Evolutionary conservation across 331 rosid genomes (phyloP).

Genomic region (Quercus tomentella): DNA sequence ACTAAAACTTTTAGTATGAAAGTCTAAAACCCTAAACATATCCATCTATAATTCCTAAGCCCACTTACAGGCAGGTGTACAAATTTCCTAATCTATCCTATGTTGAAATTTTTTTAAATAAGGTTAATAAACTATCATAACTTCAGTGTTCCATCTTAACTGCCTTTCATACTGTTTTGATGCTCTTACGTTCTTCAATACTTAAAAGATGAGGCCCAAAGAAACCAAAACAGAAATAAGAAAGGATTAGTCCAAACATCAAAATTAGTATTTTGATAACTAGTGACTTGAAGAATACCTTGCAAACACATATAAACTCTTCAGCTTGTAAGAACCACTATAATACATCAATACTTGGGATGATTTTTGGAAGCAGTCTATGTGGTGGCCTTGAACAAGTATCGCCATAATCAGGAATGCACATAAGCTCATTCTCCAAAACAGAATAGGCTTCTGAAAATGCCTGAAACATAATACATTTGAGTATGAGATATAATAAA

Average conservation of each 20-base stretch:
- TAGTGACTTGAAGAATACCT: conserved; percentile 32
- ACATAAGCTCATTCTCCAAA: conserved; percentile 67
- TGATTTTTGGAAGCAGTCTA: conserved; percentile 72
- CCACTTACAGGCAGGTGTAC: not conserved
- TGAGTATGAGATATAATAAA: conserved; percentile 17
- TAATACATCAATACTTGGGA: conserved; percentile 66
- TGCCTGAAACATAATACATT: conserved; percentile 55
- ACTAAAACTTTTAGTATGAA: too few species aligned
- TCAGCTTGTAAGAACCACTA: conserved; percentile 30
- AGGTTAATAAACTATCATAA: not conserved
- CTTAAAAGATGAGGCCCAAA: not conserved
- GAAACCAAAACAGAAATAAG: not conserved
- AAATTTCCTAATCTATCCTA: not conserved
- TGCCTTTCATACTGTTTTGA: not conserved
- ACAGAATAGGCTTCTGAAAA: conserved; percentile 86
- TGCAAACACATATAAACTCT: conserved; percentile 31
- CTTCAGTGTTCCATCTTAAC: not conserved
- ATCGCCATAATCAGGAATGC: conserved; percentile 49
- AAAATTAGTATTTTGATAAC: not conserved
- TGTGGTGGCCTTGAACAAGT: conserved; percentile 38
- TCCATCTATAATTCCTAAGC: not conserved
- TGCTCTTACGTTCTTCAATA: not conserved
- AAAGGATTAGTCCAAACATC: not conserved
- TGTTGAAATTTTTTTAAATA: not conserved
- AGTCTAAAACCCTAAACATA: too few species aligned